A percentile compares a stretch with the other conserved stretches of the same genome.
Evolutionary conservation across 495 filamentous ascomycete species (phyloP).

Genomic region (Xylona heveae): DNA sequence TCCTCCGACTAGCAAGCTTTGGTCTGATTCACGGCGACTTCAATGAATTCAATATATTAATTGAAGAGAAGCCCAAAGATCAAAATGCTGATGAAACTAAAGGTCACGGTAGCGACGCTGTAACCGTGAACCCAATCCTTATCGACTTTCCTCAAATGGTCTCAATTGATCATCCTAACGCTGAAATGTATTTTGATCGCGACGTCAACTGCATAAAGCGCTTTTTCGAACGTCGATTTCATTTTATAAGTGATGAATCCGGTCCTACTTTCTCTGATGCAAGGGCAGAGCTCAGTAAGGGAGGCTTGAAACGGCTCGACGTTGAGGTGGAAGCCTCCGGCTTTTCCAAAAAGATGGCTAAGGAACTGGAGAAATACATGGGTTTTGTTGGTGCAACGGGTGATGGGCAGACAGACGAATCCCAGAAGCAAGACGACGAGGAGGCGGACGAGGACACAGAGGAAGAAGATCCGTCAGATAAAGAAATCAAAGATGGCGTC

Average conservation of each 20-base stretch:
- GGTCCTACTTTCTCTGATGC: slow-evolving; percentile 76
- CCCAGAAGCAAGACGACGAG: slow-evolving; percentile 11
- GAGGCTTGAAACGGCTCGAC: slow-evolving; percentile 50
- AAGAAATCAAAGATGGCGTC: slow-evolving; percentile 13
- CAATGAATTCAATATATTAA: slow-evolving; percentile 97
- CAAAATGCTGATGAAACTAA: background rate
- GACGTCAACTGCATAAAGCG: slow-evolving; percentile 87
- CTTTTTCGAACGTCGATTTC: slow-evolving; percentile 76
- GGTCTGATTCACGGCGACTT: slow-evolving; percentile 97
- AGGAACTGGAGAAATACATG: slow-evolving; percentile 81
- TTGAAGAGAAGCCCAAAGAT: slow-evolving; percentile 34
- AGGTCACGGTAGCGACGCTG: slow-evolving; percentile 1
- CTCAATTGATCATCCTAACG: slow-evolving; percentile 83
- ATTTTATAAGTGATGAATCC: slow-evolving; percentile 58
- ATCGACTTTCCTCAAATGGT: slow-evolving; percentile 99
- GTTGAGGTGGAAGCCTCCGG: slow-evolving; percentile 81
- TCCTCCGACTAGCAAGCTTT: slow-evolving; percentile 61
- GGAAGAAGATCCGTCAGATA: slow-evolving; percentile 15
- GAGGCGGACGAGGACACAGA: slow-evolving; percentile 22
- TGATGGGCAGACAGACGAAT: background rate
- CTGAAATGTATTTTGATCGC: slow-evolving; percentile 86
- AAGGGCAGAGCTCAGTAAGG: slow-evolving; percentile 45
- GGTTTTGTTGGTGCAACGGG: slow-evolving; percentile 30
- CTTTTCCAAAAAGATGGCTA: slow-evolving; percentile 88
- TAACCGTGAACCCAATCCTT: slow-evolving; percentile 42